Evolutionary conservation across 2,329 filamentous ascomycete genomes (phyloP), one percentile per base, ranked within the genome.

Genomic region (Canariomyces notabilis): DNA sequence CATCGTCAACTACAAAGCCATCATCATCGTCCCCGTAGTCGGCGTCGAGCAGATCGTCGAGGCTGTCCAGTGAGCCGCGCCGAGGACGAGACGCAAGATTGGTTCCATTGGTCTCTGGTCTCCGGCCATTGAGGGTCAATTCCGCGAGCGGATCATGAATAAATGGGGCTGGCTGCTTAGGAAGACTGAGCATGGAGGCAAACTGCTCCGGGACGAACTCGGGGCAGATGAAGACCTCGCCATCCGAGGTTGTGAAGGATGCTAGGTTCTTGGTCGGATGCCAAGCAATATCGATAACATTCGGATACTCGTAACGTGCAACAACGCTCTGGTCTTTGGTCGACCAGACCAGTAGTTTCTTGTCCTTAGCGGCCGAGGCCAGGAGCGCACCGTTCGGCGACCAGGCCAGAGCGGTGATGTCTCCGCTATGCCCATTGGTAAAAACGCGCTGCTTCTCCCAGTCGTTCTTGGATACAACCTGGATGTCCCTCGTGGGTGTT

Each of bases 1-100:
- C 93, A 53, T 98, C 93, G 59, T 98, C 93, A 5, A 89, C 82
- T 2, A 98, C 87, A 63, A 97, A 98, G 53, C 89, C 88, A 34
- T 89, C 86, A 20, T 74, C 72, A 68, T 82, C 62, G 60, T 79
- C 45, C 12, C 38, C 49, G 33, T 51, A 60, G 29, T 68, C 67
- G 71, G 77, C 60, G 57, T 77, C 82, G 2, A 95, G 74, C n/a
- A 95, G 80, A 42, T 89, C 89, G 62, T 93, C 89, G 2, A 95
- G 72, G 33, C 87, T 89, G 51, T 89, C 87, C 1, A 83, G 72
- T 0, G 83, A 83, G n/a, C 77, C 80, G 51, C 73, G 70, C 50
- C 85, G 74, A 39, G 72, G 72, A 42, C 74, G 70, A 44, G 76
- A 72, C 12, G 72, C 68, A 33, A 74, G 71, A 48, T 76, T 78